These are phyloP conservation scores for Cyclotella kingstonii DNA, from an alignment of 108 stramenopile species.

Conservation along the genomic window DNA sequence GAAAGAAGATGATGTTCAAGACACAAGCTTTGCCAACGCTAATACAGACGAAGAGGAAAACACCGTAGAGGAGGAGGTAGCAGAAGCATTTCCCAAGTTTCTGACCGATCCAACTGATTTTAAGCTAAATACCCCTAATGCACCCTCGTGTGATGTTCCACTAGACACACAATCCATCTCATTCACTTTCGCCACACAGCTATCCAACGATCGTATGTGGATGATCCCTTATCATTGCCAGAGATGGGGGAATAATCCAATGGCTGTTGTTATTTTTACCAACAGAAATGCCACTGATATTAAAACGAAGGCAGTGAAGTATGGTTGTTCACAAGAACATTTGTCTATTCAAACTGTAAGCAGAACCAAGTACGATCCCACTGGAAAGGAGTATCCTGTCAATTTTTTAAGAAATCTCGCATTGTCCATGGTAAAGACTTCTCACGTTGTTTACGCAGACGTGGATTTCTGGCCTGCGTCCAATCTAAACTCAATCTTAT, in stretches of 20 bases:
- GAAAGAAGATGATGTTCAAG: too few relatives aligned
- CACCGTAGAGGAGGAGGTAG: neutral
- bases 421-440: conserved; percentile 54
- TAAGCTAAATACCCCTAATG: conserved; percentile 29
- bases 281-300: conserved; percentile 32
- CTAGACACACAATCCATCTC: conserved; percentile 10
- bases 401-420: conserved; percentile 87
- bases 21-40: too few relatives aligned
- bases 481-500: conserved; percentile 56
- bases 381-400: conserved; percentile 81
- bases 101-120: conserved; percentile 29
- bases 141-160: conserved; percentile 35
- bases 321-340: conserved; percentile 35
- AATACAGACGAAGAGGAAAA: too few relatives aligned
- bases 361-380: conserved; percentile 33
- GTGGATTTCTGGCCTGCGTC: conserved; percentile 87
- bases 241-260: conserved; percentile 67
- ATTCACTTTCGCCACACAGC: conserved; percentile 72
- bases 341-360: conserved; percentile 47
- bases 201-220: conserved; percentile 75
- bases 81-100: too few relatives aligned
- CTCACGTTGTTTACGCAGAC: conserved; percentile 83
- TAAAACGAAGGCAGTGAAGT: conserved; percentile 18
- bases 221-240: conserved; percentile 77
- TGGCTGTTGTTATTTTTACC: conserved; percentile 70